Evolutionary conservation across 2,329 filamentous ascomycete genomes (phyloP).

Genomic region (Cladosporium halotolerans): DNA sequence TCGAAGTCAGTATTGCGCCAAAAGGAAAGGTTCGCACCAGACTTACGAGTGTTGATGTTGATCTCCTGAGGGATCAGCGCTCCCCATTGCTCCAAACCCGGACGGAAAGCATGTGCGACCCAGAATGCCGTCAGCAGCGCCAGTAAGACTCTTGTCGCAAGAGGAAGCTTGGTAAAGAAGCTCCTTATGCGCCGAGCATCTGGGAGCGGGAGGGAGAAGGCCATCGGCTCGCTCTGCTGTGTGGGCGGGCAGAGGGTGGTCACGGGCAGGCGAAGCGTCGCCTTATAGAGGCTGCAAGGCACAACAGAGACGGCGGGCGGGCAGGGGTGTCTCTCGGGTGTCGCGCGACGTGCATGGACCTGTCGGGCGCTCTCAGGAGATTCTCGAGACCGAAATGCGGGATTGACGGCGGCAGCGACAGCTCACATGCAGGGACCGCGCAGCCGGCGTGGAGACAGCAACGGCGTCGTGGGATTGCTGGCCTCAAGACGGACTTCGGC

Average conservation of each 20-base stretch:
- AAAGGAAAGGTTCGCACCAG: background rate
- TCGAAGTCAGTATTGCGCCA: background rate
- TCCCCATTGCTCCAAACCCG: conserved; percentile 73
- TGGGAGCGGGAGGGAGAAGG: conserved; percentile 51
- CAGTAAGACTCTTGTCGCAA: conserved; percentile 72
- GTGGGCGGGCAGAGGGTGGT: background rate
- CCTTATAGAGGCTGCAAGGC: background rate
- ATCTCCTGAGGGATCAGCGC: conserved; percentile 72
- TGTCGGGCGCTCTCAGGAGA: conserved; percentile 9
- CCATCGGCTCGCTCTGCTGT: conserved; percentile 29
- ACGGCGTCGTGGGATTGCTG: background rate
- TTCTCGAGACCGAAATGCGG: background rate
- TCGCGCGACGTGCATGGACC: background rate
- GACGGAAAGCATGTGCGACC: conserved; percentile 60
- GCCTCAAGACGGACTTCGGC: background rate
- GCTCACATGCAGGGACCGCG: conserved; percentile 2
- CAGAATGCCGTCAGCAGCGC: conserved; percentile 63
- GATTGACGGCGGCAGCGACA: background rate
- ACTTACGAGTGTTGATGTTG: conserved; percentile 63
- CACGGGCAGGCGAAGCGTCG: background rate
- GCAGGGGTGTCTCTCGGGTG: background rate
- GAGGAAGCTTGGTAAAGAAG: conserved; percentile 76
- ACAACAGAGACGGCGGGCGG: background rate
- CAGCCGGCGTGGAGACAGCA: background rate
- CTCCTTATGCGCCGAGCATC: conserved; percentile 69